Percentiles rank a stretch among this genome's conserved stretches.
Evolutionary conservation across 2,329 filamentous ascomycete species (phyloP).

Genomic region (Calonectria pseudoreteaudii): DNA sequence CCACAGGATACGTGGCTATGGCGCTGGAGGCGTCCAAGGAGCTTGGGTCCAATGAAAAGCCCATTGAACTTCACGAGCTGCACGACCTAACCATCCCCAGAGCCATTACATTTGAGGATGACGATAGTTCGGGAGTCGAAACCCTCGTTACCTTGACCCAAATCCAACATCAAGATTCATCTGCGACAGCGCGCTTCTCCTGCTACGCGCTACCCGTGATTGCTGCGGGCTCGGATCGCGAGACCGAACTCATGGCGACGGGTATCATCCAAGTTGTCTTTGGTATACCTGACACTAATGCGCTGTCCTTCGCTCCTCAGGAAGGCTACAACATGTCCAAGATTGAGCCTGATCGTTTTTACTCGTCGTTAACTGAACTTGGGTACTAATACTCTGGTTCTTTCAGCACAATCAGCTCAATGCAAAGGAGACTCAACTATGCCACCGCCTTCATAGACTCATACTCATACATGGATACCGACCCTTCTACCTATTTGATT

Average conservation of each 20-base stretch:
- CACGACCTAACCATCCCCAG: neutral
- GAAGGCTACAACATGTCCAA: neutral
- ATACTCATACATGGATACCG: too few species aligned
- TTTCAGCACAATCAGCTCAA: too few species aligned
- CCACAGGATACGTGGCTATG: slow-evolving; percentile 52
- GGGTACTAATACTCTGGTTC: too few species aligned
- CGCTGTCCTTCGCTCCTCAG: neutral
- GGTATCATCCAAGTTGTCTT: neutral
- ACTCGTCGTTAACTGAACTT: neutral
- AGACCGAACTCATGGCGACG: neutral
- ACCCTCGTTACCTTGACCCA: neutral
- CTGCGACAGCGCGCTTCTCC: neutral
- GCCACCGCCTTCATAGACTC: too few species aligned
- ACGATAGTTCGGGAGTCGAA: neutral
- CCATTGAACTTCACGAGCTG: neutral
- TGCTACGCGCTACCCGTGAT: neutral
- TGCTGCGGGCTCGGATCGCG: neutral
- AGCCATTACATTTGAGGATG: neutral
- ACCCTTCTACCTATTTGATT: too few species aligned
- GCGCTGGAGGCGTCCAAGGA: slow-evolving; percentile 44
- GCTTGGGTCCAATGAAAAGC: neutral
- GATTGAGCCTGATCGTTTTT: neutral
- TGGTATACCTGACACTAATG: neutral
- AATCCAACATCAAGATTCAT: neutral
- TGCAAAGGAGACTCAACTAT: too few species aligned